Base-by-base conservation (phyloP, 2,329 filamentous ascomycete genomes). In the Gremmenia infestans region DNA sequence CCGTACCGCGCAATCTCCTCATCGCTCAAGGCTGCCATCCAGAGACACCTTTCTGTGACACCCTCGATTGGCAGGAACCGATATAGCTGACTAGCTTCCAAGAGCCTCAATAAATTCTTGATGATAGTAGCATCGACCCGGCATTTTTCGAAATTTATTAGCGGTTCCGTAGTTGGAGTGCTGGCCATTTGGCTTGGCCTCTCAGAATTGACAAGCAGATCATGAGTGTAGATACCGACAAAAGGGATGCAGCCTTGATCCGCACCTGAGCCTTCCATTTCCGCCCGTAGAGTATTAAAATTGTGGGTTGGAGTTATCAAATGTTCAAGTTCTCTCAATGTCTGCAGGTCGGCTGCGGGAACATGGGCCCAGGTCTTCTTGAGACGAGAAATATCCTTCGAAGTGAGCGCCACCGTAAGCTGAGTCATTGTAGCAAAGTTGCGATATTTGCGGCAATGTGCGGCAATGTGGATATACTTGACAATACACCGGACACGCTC, bases 341-440 rank as follows among this genome's bases (percentile, higher is more conserved):
- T 86, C 63, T 81, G 77, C 61, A 84, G 71, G 61, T 94, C 90
- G 8, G 76, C 73, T 1, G 78, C 70, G 1, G 88, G 83, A 15
- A 94, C 81, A 64, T 89, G 74, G 2, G 78, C 74, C 89, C 89
- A 94, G 0, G 89, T 93, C 63, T 77, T 79, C 22, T 78, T 74
- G 15, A 94, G 76, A 17, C 88, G 81, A 22, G 82, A 76, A 22
- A 92, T 77, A 62, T 92, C 88, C 58, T 85, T 85, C 43, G 85
- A 90, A 6, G 88, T 84, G 45, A 94, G 75, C 1, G 89, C 89
- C 55, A 93, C 85, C 2, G 88, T 83, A 55, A 94, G 82, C 70
- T 94, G 89, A 52, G 87, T 89, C 77, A 91, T 86, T 1, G 89
- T 93, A 6, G 89, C 89, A 69, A 90, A 94, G 71, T 94, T 94